Conservation (phyloP, 2,329 filamentous ascomycete genomes). For the Alternaria incomplexa region DNA sequence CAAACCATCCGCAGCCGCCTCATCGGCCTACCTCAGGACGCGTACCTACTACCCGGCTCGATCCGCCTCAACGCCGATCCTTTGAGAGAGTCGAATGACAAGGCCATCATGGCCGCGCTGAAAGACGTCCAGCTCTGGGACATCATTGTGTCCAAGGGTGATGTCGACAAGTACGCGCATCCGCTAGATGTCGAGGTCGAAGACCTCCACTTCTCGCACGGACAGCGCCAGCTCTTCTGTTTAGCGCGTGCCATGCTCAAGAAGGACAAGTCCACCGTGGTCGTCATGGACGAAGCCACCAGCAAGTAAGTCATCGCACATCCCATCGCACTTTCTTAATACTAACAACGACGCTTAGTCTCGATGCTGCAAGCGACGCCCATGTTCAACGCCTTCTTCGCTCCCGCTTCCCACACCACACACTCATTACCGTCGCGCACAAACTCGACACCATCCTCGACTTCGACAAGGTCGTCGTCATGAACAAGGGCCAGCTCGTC, state of each 20-base stretch:
- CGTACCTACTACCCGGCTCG: conserved; percentile 56
- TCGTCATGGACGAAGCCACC: conserved; percentile 45
- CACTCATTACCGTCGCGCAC: conserved; percentile 65
- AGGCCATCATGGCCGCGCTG: conserved; percentile 52
- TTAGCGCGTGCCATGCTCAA: conserved; percentile 64
- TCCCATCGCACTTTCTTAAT: not conserved
- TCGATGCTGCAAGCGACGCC: conserved; percentile 64
- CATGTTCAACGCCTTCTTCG: conserved; percentile 64
- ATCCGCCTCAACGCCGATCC: conserved; percentile 60
- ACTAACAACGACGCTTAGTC: conserved; percentile 43
- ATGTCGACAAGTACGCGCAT: conserved; percentile 38
- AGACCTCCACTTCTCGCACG: conserved; percentile 47
- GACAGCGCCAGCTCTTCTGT: conserved; percentile 69
- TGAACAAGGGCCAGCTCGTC: conserved; percentile 57
- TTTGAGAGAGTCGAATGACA: conserved; percentile 42
- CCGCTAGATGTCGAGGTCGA: conserved; percentile 41
- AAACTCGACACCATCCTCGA: conserved; percentile 62
- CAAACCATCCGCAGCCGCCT: conserved; percentile 55
- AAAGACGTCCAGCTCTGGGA: conserved; percentile 55
- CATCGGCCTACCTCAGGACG: conserved; percentile 59
- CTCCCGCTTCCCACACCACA: conserved; percentile 61
- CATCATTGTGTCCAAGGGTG: conserved; percentile 43
- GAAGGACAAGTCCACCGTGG: conserved; percentile 28
- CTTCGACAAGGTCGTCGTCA: conserved; percentile 60
- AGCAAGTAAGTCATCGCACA: conserved; percentile 31